phyloP scores from a whole-genome alignment of 805 yeast genomes.

The Starmerella apis region DNA sequence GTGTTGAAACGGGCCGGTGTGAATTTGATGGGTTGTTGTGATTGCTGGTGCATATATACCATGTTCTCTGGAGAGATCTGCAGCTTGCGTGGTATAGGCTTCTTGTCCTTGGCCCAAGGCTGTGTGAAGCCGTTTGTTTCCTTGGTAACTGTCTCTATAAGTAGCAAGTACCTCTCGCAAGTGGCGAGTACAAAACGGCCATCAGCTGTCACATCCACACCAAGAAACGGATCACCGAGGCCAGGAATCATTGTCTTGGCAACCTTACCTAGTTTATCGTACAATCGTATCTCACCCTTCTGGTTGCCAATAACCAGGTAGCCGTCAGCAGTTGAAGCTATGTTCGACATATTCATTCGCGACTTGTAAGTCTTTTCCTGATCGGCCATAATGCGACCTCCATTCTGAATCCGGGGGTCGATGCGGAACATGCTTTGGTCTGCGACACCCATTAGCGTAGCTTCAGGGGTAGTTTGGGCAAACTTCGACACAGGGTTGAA shows the following conservation, averaged over 20 bases:
- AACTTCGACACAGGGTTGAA: slow-evolving; percentile 66
- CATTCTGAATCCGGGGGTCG: slow-evolving; percentile 60
- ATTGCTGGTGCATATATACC: slow-evolving; percentile 46
- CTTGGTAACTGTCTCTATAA: slow-evolving; percentile 56
- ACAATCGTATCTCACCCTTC: slow-evolving; percentile 67
- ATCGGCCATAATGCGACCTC: slow-evolving; percentile 47
- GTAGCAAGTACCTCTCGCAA: slow-evolving; percentile 56
- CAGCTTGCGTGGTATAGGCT: slow-evolving; percentile 60
- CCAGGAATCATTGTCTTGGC: slow-evolving; percentile 78
- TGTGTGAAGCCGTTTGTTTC: slow-evolving; percentile 59
- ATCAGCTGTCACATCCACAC: slow-evolving; percentile 62
- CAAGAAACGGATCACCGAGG: slow-evolving; percentile 61
- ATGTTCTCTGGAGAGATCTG: slow-evolving; percentile 62
- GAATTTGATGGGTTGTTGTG: slow-evolving; percentile 44
- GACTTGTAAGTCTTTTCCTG: slow-evolving; percentile 47
- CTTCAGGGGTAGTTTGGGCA: slow-evolving; percentile 63
- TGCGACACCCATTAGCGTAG: slow-evolving; percentile 62
- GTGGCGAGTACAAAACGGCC: slow-evolving; percentile 79
- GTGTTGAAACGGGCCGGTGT: slow-evolving; percentile 70
- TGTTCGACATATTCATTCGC: slow-evolving; percentile 42
- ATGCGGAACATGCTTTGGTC: slow-evolving; percentile 56
- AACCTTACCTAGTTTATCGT: slow-evolving; percentile 57
- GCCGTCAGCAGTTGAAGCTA: slow-evolving; percentile 66
- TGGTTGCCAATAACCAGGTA: slow-evolving; percentile 64
- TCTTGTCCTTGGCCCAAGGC: slow-evolving; percentile 51